phyloP scores from a whole-genome alignment of 768 basidiomycete genomes.

The Auriscalpium microsporum region DNA sequence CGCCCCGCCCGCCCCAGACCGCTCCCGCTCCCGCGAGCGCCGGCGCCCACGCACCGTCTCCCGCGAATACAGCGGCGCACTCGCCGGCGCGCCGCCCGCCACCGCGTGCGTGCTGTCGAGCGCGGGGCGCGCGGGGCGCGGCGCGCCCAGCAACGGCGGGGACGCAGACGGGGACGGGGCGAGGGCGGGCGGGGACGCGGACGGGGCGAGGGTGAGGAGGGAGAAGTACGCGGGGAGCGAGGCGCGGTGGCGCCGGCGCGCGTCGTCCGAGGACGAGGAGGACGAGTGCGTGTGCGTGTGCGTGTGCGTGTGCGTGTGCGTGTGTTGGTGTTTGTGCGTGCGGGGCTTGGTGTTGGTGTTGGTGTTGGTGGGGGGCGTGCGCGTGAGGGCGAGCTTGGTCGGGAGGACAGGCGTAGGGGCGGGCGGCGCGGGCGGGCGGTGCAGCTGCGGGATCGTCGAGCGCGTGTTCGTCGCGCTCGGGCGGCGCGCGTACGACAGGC shows the following conservation, averaged over 20 bases:
- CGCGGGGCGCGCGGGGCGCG: constrained; percentile 6
- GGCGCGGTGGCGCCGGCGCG: constrained; percentile 1
- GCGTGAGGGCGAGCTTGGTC: constrained; percentile 6
- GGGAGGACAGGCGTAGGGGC: too few species aligned
- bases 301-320: background rate
- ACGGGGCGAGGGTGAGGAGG: background rate
- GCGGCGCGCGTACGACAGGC: constrained; percentile 16
- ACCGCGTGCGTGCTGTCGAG: constrained; percentile 9
- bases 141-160: constrained; percentile 11
- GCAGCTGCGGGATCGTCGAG: constrained; percentile 16
- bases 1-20: background rate
- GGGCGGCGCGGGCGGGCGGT: constrained; percentile 8
- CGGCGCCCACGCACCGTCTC: constrained; percentile 1
- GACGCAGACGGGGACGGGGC: constrained; percentile 7
- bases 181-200: constrained; percentile 1
- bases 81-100: constrained; percentile 8
- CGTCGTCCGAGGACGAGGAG: background rate
- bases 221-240: background rate
- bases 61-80: background rate
- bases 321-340: too few species aligned
- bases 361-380: background rate
- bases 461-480: constrained; percentile 16
- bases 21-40: background rate
- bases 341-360: background rate
- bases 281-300: background rate